These are phyloP conservation scores for Phyllosticta ampelicida DNA, from an alignment of 2,329 filamentous ascomycete genomes.

Conservation along the genomic window DNA sequence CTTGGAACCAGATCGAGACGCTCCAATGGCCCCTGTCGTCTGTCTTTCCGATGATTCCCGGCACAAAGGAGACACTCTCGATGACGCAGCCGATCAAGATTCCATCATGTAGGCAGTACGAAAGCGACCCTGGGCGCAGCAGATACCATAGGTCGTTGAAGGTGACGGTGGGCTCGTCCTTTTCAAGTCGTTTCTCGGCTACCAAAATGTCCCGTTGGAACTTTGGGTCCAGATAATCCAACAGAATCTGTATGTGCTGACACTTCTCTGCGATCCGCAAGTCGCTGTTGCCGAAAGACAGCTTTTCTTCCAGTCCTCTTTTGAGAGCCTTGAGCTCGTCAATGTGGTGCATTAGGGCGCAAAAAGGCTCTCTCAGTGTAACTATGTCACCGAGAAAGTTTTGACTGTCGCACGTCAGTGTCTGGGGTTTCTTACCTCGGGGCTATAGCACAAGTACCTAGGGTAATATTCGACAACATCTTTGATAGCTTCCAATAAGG, in stretches of 20 bases:
- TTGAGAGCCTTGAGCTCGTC: conserved; percentile 2
- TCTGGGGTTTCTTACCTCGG: too few relatives aligned
- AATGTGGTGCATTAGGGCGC: conserved; percentile 2
- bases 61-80: not conserved
- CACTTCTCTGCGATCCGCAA: not conserved
- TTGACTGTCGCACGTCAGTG: not conserved
- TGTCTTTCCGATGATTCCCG: not conserved
- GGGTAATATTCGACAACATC: conserved; percentile 8
- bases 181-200: conserved; percentile 1
- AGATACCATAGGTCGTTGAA: conserved; percentile 8
- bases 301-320: not conserved
- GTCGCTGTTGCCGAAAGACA: not conserved
- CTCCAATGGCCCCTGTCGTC: not conserved
- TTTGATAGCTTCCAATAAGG: conserved; percentile 5
- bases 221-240: conserved; percentile 6
- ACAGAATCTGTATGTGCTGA: conserved; percentile 5
- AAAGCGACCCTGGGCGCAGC: conserved; percentile 1
- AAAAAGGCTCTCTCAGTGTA: conserved; percentile 4
- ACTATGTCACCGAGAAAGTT: conserved; percentile 5
- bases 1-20: conserved; percentile 5
- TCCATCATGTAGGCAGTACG: not conserved
- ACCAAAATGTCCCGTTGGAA: not conserved
- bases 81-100: conserved; percentile 2
- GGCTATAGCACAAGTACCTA: not conserved
- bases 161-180: not conserved